Evolutionary conservation across 345 rosid genomes (phyloP), one percentile per base, ranked within the genome.

Genomic region (Melaleuca quinquenervia): DNA sequence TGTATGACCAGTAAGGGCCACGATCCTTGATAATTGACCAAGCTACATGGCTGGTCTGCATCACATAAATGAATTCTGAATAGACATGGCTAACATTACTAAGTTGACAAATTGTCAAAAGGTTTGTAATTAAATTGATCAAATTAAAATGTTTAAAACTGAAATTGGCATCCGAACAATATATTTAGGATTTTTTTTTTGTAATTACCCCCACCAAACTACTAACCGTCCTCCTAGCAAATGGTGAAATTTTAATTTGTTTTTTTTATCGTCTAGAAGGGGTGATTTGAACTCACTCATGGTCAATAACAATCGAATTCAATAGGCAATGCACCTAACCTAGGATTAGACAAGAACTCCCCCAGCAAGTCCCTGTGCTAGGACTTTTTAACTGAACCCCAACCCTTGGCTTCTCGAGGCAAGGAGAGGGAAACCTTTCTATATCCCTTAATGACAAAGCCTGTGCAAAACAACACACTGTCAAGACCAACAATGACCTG

Each of bases 41-140:
- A 2, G 41, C 41, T 41, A 41, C 41, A 41, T 41, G 41, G 41
- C 41, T 41, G 4, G 2, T 4, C 41, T 41, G 4, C 41, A 41
- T 41, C 3, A 3, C 5, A 5, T 8, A 2, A 3, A 3, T 6
- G 8, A 55, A 8, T 55, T 10, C 8, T 5, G 5, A 2, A 0
- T 55, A 55, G 22, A 55, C 9, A 22, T 55, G 60, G 2, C 0
- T 1, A n/a, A 5, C 22, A 55, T 22, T 2, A 55, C 60, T 55
- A 8, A 55, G 22, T 22, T 55, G 2, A 3, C 10, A 22, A 22
- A 22, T 55, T 55, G 27, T 22, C 5, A 24, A 55, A 54, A 55
- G 11, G 0, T 24, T 9, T 54, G 8, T 0, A 5, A 22, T 6
- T 54, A 0, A 54, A 54, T 54, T 9, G 11, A 0, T 6, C 6